Evolutionary conservation across 208 protist genomes (phyloP).

Genomic region (Trypanosoma boissoni): DNA sequence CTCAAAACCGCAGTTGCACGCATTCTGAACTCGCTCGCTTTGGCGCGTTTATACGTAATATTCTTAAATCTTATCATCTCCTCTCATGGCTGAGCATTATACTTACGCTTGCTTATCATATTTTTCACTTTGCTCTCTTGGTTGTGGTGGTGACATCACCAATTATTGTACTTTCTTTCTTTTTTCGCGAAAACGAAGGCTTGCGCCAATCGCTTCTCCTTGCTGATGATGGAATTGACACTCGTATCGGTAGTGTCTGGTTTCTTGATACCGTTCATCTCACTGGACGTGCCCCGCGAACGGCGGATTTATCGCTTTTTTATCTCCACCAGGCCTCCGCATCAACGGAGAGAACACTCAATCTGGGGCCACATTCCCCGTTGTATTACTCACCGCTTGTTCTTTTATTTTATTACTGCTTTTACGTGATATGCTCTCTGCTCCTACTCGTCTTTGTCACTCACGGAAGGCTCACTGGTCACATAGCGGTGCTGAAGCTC

Average conservation of each 20-base stretch:
- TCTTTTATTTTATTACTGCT: constrained; percentile 48
- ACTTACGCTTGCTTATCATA: constrained; percentile 1
- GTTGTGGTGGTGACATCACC: neutral
- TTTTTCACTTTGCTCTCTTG: constrained; percentile 4
- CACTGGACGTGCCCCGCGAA: neutral
- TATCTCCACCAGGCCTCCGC: constrained; percentile 1
- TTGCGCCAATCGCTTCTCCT: neutral
- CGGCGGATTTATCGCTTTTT: neutral
- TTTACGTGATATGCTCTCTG: constrained; percentile 32
- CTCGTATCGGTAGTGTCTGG: neutral
- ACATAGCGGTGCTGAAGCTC: constrained; percentile 6
- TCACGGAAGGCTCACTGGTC: constrained; percentile 1
- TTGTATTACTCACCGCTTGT: constrained; percentile 44
- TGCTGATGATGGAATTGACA: constrained; percentile 1
- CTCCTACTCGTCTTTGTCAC: neutral
- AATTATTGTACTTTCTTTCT: neutral
- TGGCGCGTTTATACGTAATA: neutral
- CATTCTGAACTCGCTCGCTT: neutral
- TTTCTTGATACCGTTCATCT: neutral
- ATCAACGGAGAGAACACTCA: too few relatives aligned
- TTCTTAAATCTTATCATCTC: constrained; percentile 8
- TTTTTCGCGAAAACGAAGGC: neutral
- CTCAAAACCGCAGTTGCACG: neutral
- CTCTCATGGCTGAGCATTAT: neutral
- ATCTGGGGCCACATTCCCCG: constrained; percentile 12